phyloP scores from a whole-genome alignment of 2,329 filamentous ascomycete genomes.

The Clathrospora elynae region DNA sequence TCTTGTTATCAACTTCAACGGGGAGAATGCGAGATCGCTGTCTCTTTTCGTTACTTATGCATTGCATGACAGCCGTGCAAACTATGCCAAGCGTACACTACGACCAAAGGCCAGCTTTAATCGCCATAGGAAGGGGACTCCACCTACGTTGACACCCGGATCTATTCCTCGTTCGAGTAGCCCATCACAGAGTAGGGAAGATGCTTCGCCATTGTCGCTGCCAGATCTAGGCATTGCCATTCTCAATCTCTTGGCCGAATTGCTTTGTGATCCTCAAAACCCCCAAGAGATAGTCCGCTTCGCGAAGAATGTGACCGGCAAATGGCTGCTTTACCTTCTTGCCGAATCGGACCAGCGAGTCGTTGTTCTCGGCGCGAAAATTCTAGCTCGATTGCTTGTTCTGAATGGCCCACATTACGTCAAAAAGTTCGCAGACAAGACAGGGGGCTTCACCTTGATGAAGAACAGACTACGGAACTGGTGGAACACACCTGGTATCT shows the following conservation, averaged over 20 bases:
- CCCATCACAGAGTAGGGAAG: conserved; percentile 28
- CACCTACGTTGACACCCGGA: conserved; percentile 35
- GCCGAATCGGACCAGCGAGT: conserved; percentile 85
- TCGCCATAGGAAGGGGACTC: conserved; percentile 38
- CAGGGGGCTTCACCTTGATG: conserved; percentile 86
- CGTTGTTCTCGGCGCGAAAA: conserved; percentile 78
- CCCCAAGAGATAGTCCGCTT: conserved; percentile 78
- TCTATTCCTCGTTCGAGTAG: conserved; percentile 41
- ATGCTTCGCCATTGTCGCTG: conserved; percentile 55
- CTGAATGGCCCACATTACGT: conserved; percentile 81
- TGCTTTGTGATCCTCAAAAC: conserved; percentile 76
- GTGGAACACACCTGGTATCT: conserved; percentile 85
- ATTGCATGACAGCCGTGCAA: conserved; percentile 67
- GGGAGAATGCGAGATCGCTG: conserved; percentile 82
- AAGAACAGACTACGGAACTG: conserved; percentile 79
- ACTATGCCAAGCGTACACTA: conserved; percentile 44
- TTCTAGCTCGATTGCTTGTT: conserved; percentile 82
- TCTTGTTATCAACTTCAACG: conserved; percentile 78
- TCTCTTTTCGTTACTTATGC: conserved; percentile 93
- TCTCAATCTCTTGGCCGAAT: conserved; percentile 74
- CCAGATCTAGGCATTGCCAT: conserved; percentile 75
- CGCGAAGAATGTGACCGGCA: conserved; percentile 91
- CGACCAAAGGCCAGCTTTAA: conserved; percentile 43
- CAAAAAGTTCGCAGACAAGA: conserved; percentile 83
- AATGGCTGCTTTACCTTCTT: conserved; percentile 92